Percentiles rank a stretch among this genome's conserved stretches.
These are phyloP conservation scores for Elsinoe necatrix DNA, from an alignment of 2,329 filamentous ascomycete species.

Conservation along the genomic window DNA sequence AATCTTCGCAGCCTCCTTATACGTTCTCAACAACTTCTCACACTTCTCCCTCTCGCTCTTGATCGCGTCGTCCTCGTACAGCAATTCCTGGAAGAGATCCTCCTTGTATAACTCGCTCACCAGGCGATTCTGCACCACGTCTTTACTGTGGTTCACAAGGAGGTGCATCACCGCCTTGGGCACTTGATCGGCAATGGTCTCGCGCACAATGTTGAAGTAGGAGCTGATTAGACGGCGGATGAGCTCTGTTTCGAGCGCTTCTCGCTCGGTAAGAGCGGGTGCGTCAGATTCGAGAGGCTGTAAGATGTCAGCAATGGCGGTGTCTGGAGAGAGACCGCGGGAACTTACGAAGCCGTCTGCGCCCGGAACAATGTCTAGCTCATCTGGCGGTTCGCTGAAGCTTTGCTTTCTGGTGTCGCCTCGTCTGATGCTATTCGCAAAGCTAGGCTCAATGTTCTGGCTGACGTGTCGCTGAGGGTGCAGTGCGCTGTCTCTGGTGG, in stretches of 20 bases:
- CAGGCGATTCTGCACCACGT: constrained; percentile 92
- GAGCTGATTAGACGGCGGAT: constrained; percentile 94
- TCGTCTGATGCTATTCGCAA: constrained; percentile 72
- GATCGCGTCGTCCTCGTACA: constrained; percentile 95
- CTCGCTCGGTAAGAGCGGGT: constrained; percentile 85
- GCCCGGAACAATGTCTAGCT: constrained; percentile 27
- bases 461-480: constrained; percentile 58
- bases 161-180: constrained; percentile 99
- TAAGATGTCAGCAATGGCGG: constrained; percentile 16
- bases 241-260: constrained; percentile 94
- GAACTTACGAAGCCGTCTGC: constrained; percentile 51
- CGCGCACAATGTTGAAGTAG: constrained; percentile 98
- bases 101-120: constrained; percentile 96
- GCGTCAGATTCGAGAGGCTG: constrained; percentile 48
- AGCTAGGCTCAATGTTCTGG: constrained; percentile 69
- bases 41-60: constrained; percentile 98
- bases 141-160: constrained; percentile 95
- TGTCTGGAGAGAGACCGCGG: constrained; percentile 20
- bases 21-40: constrained; percentile 88
- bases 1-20: constrained; percentile 96
- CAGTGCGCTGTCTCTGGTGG: constrained; percentile 32
- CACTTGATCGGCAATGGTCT: constrained; percentile 97
- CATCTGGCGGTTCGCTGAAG: constrained; percentile 25
- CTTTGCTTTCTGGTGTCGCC: constrained; percentile 50
- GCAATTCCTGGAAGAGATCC: constrained; percentile 75